Base-by-base conservation (phyloP, 306 rosid genomes). In the Dalbergia cultrata region DNA sequence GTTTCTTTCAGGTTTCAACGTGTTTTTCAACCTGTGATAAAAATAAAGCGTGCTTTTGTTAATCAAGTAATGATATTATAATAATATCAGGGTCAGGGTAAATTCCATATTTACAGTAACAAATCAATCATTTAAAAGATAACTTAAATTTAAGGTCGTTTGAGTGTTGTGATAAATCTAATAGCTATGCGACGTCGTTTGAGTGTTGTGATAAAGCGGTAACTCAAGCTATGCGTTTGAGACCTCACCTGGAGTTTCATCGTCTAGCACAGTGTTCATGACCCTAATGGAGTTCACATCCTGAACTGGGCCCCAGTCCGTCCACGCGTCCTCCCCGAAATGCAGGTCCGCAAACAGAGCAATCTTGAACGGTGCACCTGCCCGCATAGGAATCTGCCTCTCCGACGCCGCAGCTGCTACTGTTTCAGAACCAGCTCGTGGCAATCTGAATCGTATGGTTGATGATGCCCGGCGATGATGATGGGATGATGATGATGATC, bases 291-390 rank as follows among this genome's bases (percentile, higher is more conserved):
- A 90, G 67, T 90, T 90, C 4, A 75, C 81, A 63, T 92, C 98
- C 62, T 94, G 98, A 33, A 45, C 80, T 17, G 93, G 95, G 5
- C 97, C 98, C 98, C 98, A 94, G 7, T 85, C 77, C 0, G 89
- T 85, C 85, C 82, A 88, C 14, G 86, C 84, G 76, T 59, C 16
- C 86, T 94, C 97, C 3, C 98, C 98, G 35, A 92, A 92, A 82
- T 94, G 98, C 75, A 94, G 85, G 82, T 92, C 98, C 0, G 98
- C 93, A 45, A 94, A 92, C 59, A 94, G 14, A 0, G 90, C 87
- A 19, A 92, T 69, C 88, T 87, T 92, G 70, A 92, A 90, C 4
- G 85, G 31, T 53, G 84, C 82, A 33, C 80, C 85, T 21, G 59
- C 66, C 67, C 79, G 87, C 41, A 85, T 66, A 62, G 47, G 81